Percentiles rank a stretch among this genome's conserved stretches.
Conservation (phyloP, 1,139 yeast species). For the Kodamaea suecica region DNA sequence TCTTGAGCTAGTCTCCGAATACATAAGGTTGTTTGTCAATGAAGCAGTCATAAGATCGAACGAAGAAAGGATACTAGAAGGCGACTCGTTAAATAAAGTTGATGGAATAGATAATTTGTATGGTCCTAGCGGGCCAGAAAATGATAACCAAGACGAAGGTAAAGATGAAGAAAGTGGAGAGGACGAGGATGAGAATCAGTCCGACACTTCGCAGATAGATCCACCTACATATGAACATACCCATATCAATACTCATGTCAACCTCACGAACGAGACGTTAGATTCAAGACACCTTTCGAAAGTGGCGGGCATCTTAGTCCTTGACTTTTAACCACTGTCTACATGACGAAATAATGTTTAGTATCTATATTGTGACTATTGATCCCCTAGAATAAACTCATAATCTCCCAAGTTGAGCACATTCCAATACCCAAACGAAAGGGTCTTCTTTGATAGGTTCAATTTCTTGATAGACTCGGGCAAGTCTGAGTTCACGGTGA, state of each 20-base stretch:
- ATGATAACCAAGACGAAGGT: conserved; percentile 14
- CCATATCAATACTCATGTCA: neutral
- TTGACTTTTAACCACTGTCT: conserved; percentile 42
- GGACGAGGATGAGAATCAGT: conserved; percentile 16
- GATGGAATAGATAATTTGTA: conserved; percentile 36
- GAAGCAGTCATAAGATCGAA: conserved; percentile 65
- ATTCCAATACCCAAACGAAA: conserved; percentile 36
- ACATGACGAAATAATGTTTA: neutral
- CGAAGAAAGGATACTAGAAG: conserved; percentile 44
- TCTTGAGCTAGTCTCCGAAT: conserved; percentile 51
- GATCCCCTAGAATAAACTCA: no score
- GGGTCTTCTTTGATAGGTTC: conserved; percentile 19
- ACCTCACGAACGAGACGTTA: conserved; percentile 30
- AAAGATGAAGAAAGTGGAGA: conserved; percentile 20
- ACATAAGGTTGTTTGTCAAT: conserved; percentile 55
- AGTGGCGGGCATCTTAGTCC: conserved; percentile 52
- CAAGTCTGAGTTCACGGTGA: conserved; percentile 23
- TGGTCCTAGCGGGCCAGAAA: no score
- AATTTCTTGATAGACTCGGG: conserved; percentile 23
- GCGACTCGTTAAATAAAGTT: conserved; percentile 22
- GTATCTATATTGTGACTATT: no score
- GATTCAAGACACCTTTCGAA: conserved; percentile 53
- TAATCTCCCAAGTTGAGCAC: conserved; percentile 22
- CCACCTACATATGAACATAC: neutral
- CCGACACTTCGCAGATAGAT: neutral